Evolutionary conservation across 495 filamentous ascomycete genomes (phyloP), one percentile per base, ranked within the genome.

Genomic region (Annulohypoxylon bovei): DNA sequence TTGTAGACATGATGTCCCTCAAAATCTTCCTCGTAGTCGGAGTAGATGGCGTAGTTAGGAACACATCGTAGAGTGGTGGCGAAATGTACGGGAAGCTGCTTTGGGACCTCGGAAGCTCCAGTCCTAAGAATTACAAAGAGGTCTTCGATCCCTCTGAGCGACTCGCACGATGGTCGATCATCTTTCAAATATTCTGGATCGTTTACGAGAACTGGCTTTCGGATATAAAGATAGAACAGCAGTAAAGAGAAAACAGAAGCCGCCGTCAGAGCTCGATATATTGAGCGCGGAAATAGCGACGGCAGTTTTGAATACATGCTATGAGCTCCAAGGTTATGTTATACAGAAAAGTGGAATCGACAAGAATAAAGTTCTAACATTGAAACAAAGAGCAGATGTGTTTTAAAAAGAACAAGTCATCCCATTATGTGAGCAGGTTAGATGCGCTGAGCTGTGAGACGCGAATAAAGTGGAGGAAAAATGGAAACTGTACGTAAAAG

Each of bases 1-100:
- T 85, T 83, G 53, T 79, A 69, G 39, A 85, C 65, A 18, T 77
- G 73, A 37, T 82, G 76, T 11, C 78, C 78, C 14, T 77, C 77
- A 57, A 81, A 73, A 4, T 78, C 72, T 55, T 82, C 81, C 14
- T 83, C 76, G 32, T 80, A 79, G 62, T 86, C 85, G 39, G 84
- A 85, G 71, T 85, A 86, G 60, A 86, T 78, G 23, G 82, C 78
- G 39, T 82, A 80, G 61, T 86, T 78, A 20, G 77, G 70, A 55
- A 76, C 56, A 66, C 85, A 86, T 53, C 75, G 81, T 14, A 83
- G 67, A 9, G 81, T 79, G 9, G 82, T 83, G 30, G 78, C 74
- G 39, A 86, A 79, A 62, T 86, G 84, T 9, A 79, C 81, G 11
- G 85, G 80, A 14, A 86, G 79, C 65, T 84, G 81, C 11, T 78